phyloP scores from a whole-genome alignment of 1,284 basidiomycete genomes.

The Macrocystidia cucumis region DNA sequence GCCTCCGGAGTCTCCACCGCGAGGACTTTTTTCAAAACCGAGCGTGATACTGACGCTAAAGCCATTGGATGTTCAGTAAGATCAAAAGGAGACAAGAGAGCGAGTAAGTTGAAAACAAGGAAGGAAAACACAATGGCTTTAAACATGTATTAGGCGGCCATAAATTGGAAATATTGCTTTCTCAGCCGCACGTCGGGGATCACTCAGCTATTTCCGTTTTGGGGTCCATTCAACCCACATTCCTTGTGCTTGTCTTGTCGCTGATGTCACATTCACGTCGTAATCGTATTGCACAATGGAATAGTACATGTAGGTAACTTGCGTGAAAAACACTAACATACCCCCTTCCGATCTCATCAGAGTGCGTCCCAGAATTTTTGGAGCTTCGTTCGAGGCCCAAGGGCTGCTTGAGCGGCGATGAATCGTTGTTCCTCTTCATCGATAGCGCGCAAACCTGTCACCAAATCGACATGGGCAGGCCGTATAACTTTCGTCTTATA shows the following conservation, averaged over 20 bases:
- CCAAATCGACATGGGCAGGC: constrained; percentile 51
- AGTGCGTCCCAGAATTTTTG: constrained; percentile 11
- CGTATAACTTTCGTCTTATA: constrained; percentile 46
- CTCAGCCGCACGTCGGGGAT: neutral
- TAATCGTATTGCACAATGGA: neutral
- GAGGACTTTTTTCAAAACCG: constrained; percentile 67
- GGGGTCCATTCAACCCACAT: neutral
- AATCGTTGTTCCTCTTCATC: constrained; percentile 55
- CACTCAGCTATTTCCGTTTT: neutral
- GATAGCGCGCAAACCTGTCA: constrained; percentile 56
- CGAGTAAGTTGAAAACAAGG: constrained; percentile 1
- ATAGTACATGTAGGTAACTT: neutral
- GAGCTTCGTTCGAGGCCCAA: constrained; percentile 28
- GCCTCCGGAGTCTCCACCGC: constrained; percentile 82
- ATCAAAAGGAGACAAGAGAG: neutral
- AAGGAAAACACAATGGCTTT: constrained; percentile 4
- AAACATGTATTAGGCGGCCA: constrained; percentile 2
- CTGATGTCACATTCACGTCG: neutral
- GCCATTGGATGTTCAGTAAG: constrained; percentile 16
- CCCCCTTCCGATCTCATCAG: neutral
- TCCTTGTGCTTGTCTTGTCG: neutral
- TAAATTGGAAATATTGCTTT: neutral
- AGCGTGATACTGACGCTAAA: constrained; percentile 45
- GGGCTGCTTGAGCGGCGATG: constrained; percentile 28
- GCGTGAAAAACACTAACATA: neutral